These are phyloP conservation scores for Suhomyces choctaworum DNA, from an alignment of 1,139 yeast species.

Conservation along the genomic window DNA sequence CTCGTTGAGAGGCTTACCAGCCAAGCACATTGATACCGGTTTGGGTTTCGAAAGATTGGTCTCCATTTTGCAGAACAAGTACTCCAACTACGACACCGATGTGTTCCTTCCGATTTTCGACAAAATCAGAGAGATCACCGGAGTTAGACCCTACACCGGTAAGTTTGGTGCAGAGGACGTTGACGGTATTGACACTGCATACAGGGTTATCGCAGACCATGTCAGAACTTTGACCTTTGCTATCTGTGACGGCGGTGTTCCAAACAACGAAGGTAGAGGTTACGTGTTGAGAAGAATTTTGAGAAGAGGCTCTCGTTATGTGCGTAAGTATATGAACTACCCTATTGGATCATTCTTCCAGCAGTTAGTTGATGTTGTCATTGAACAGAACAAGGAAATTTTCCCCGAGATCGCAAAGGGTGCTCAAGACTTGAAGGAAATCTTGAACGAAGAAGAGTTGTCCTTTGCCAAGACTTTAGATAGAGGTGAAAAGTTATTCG, in stretches of 20 bases:
- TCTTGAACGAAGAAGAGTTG: constrained; percentile 91
- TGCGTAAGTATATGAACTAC: constrained; percentile 91
- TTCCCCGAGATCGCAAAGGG: constrained; percentile 88
- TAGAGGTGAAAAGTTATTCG: constrained; percentile 96
- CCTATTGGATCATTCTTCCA: constrained; percentile 95
- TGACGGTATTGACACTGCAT: constrained; percentile 96
- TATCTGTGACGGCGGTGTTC: constrained; percentile 97
- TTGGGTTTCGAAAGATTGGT: constrained; percentile 98
- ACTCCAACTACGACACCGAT: constrained; percentile 95
- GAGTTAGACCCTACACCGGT: constrained; percentile 88
- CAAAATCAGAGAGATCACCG: constrained; percentile 87
- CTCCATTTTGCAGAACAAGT: constrained; percentile 84
- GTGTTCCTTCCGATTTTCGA: constrained; percentile 87
- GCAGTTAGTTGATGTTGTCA: constrained; percentile 87
- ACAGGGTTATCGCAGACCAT: constrained; percentile 97
- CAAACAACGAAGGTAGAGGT: constrained; percentile 98
- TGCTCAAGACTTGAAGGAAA: constrained; percentile 78
- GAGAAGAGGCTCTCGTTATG: constrained; percentile 97
- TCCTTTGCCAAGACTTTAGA: constrained; percentile 94
- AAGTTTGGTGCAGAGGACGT: constrained; percentile 88
- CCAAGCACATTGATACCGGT: constrained; percentile 96
- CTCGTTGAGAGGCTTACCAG: constrained; percentile 80
- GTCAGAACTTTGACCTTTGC: constrained; percentile 96
- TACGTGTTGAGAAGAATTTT: constrained; percentile 94
- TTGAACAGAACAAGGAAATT: constrained; percentile 80